Evolutionary conservation across 345 rosid genomes (phyloP).

Genomic region (Pugionium cornutum): DNA sequence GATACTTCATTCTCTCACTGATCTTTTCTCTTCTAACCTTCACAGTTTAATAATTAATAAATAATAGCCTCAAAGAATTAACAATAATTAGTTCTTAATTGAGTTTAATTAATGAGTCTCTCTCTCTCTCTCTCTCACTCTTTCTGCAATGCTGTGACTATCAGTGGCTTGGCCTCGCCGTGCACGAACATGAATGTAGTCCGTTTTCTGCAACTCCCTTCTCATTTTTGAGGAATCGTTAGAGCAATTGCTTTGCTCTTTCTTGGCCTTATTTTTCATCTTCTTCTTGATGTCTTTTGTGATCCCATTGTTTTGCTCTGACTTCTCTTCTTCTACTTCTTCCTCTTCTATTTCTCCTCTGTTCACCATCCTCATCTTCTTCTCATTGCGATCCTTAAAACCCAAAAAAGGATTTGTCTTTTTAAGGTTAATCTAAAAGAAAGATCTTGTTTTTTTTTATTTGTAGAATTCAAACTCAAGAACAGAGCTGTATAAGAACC

Average conservation of each 20-base stretch:
- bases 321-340: conserved; percentile 54
- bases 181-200: conserved; percentile 95
- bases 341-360: background rate
- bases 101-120: background rate
- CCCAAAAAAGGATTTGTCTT: background rate
- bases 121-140: conserved; percentile 52
- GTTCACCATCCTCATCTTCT: conserved; percentile 17
- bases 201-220: conserved; percentile 51
- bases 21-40: conserved; percentile 97
- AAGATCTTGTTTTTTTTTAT: background rate
- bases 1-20: conserved; percentile 92
- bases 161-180: conserved; percentile 98
- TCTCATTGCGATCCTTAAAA: conserved; percentile 21
- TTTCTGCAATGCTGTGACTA: conserved; percentile 96
- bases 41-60: conserved; percentile 12
- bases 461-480: background rate
- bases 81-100: background rate
- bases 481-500: conserved; percentile 11
- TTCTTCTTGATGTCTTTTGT: conserved; percentile 33
- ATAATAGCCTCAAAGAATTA: no score
- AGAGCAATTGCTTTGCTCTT: conserved; percentile 49
- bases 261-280: conserved; percentile 37
- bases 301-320: conserved; percentile 52
- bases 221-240: conserved; percentile 68
- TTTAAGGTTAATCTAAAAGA: background rate